Base-by-base conservation (phyloP, 2,329 filamentous ascomycete species). In the Ophiocordyceps camponoti-leonardi region DNA sequence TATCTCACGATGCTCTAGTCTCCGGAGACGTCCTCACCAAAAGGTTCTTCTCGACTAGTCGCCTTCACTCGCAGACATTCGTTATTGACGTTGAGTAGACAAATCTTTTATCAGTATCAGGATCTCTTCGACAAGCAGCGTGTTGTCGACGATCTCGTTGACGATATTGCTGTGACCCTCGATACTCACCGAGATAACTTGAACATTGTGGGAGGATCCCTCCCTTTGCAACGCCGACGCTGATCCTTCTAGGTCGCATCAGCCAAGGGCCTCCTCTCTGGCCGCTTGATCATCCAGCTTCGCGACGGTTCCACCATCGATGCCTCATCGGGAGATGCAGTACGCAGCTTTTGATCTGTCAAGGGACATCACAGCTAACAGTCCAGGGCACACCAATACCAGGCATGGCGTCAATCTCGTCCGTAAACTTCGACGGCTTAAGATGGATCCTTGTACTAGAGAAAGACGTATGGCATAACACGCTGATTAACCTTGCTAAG, bases 81-180 rank as follows among this genome's bases (percentile, higher is more conserved):
- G 8, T 11, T 31, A 13, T 7, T 2, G n/a, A 35, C 44, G 23
- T 30, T 23, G 13, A 19, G 2, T 23, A 90, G 85, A 49, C 83
- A 85, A 54, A 78, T 93, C 4, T 93, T 81, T 59, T 93, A 93
- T 56, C 77, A 84, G 53, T 73, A 87, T 51, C 76, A 80, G 5
- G 71, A 77, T 11, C 65, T 93, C 0, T 93, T 92, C 54, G 68
- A 71, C 19, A 78, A 68, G 44, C 86, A 92, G 57, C 57, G 61
- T 16, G 67, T 76, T 14, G 83, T 92, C 0, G 80, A 92, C 56
- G 68, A 70, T 28, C 75, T 85, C 42, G 74, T 92, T 0, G 83
- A 92, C 53, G 79, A 84, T 50, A 63, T 93, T 33, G 82, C 84
- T 0, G 77, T 71, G 46, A 86, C 83, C 0, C 71, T 92, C 16